Base-by-base conservation (phyloP, 176 grass and related monocot genomes). In the Coix lacrymajobi region DNA sequence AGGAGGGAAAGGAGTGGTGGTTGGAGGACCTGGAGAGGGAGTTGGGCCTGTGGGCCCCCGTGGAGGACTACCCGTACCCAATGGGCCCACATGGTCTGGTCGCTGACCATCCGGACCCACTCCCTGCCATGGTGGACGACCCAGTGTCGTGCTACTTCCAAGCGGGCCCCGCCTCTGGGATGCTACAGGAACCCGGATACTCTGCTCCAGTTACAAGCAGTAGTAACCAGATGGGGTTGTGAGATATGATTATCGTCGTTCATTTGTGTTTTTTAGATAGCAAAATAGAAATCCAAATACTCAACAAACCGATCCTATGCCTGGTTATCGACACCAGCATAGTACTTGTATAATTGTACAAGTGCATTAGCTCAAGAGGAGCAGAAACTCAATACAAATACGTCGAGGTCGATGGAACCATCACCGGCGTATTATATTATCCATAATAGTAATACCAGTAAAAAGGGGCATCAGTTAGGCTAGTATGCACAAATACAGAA, bases 11-110 rank as follows among this genome's bases (percentile, higher is more conserved):
- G 22, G 73, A 78, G 13, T 76, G 81, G 81, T 96, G 94, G 94
- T 80, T 93, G 86, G 81, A 91, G 31, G 66, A 91, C 52, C 85
- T 97, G 78, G 94, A 97, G 84, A 72, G 76, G 77, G 91, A 97
- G 81, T 66, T 97, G 11, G 94, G 94, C 40, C 79, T 93, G 77
- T 87, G 91, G 91, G 89, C 76, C 40, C 81, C 89, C 56, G 45
- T 74, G 12, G 89, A 89, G 12, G 92, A 94, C 29, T 62, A 75
- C 81, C 88, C 75, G 60, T 31, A 41, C 67, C 84, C 52, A 5
- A 0, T 15, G 36, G 79, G 49, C 58, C 83, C 73, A 20, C 65
- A 44, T 1, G n/a, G 26, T 13, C 34, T 15, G 34, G 2, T 49
- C 2, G 34, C 20, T 22, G 34, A 17, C 11, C 54, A 17, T 6